These are phyloP conservation scores for Fraxinus quadrangulata DNA, from an alignment of 257 asterid species.

Conservation along the genomic window DNA sequence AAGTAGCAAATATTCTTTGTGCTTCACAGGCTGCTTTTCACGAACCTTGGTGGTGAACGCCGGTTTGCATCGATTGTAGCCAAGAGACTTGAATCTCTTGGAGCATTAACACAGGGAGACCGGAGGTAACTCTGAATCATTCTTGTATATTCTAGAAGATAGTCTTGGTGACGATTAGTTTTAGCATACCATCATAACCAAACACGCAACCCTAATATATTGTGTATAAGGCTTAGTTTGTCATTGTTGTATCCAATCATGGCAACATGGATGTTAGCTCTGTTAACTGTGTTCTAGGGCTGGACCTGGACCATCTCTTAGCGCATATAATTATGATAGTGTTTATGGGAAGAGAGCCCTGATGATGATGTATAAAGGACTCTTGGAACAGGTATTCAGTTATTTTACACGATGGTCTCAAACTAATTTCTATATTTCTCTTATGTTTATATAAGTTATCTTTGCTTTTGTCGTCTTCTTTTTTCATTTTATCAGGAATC, in stretches of 20 bases:
- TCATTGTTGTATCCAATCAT: background rate
- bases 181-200: constrained; percentile 16
- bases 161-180: constrained; percentile 5
- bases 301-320: constrained; percentile 95
- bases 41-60: constrained; percentile 98
- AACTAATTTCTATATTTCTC: constrained; percentile 9
- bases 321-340: constrained; percentile 96
- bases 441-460: background rate
- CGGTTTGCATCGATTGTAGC: constrained; percentile 99
- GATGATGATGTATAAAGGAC: constrained; percentile 71
- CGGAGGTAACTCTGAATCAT: constrained; percentile 60
- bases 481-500: constrained; percentile 51
- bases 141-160: constrained; percentile 6
- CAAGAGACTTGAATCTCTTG: constrained; percentile 94
- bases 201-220: background rate
- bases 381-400: constrained; percentile 76
- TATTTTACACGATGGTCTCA: constrained; percentile 19
- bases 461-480: background rate
- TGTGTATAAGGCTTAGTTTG: constrained; percentile 14
- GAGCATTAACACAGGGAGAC: constrained; percentile 98
- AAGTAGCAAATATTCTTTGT: constrained; percentile 10
- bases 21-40: constrained; percentile 70
- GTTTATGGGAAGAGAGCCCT: constrained; percentile 86
- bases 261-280: background rate
- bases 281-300: constrained; percentile 66